Base-by-base conservation (phyloP, 257 asterid species). In the Cinchona pubescens region DNA sequence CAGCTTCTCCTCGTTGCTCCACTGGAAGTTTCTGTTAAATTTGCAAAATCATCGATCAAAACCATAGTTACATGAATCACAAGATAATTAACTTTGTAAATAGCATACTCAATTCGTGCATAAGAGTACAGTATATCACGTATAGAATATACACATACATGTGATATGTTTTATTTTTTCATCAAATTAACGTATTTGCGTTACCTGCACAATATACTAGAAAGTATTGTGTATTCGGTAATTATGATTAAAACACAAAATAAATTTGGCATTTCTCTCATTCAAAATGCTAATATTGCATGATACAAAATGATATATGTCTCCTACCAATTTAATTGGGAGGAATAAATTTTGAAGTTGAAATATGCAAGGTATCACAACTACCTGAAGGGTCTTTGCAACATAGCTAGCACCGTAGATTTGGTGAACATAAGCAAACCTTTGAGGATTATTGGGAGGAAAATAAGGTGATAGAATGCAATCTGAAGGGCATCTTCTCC, bases 381-480 rank as follows among this genome's bases (percentile, higher is more conserved):
- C n/a, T n/a, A 85, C 97, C 84, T 85, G 84, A 35, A 92, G 89
- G 42, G 91, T 82, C 79, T 90, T 88, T 18, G 72, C 88, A 29
- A 87, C 88, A 25, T 90, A 90, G 82, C 92, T 84, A 55, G 97
- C 97, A 23, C 96, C 96, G 67, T 79, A 92, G 73, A 92, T 84
- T 76, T 79, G 86, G 84, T 91, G 97, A 68, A 91, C 90, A 16
- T 77, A 81, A 42, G 79, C 75, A 62, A 90, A 92, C 82, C 90
- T 83, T 34, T 77, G 84, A 19, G 94, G 91, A 69, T 92, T 84
- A 16, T 75, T 79, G 49, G 96, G 74, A 32, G 98, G 98, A 45
- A 92, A 92, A 56, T 87, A 88, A 37, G 94, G 91, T 12, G 96
- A 72, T 73, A 91, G 85, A 72, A 91, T 85, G 80, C 97, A 90